Conservation (phyloP, 495 filamentous ascomycete species). For the Neurospora sp. region DNA sequence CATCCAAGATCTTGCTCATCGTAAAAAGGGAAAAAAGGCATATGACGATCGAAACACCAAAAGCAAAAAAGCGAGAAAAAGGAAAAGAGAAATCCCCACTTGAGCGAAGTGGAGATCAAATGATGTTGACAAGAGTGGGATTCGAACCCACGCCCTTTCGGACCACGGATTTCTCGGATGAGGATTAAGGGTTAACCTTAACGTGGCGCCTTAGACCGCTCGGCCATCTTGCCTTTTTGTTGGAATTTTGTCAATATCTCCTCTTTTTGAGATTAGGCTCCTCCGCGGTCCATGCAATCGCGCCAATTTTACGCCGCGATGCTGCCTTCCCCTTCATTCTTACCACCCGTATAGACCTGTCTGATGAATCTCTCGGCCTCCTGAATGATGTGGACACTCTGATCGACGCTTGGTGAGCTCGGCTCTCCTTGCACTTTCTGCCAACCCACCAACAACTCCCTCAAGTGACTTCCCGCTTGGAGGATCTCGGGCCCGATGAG, state of each 20-base stretch:
- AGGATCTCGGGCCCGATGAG: constrained; percentile 18
- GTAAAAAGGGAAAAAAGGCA: not conserved
- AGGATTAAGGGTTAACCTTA: not conserved
- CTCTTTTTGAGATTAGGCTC: not conserved
- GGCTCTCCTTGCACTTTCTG: constrained; percentile 16
- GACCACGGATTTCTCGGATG: constrained; percentile 6
- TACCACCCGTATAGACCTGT: constrained; percentile 5
- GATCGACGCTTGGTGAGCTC: constrained; percentile 22
- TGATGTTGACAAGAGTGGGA: constrained; percentile 21
- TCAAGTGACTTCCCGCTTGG: constrained; percentile 18
- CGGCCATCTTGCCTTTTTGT: not conserved
- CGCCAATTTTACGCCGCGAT: not conserved
- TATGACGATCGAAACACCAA: not conserved
- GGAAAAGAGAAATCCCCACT: not conserved
- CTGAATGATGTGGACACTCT: constrained; percentile 21
- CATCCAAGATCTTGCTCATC: not conserved
- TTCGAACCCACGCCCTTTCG: constrained; percentile 29
- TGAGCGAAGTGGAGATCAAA: not conserved
- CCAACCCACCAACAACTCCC: constrained; percentile 16
- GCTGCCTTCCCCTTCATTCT: not conserved
- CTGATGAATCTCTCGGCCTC: constrained; percentile 22
- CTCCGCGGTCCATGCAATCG: not conserved
- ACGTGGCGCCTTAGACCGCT: not conserved
- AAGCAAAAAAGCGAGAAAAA: too few species aligned
- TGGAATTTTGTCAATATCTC: not conserved